Evolutionary conservation across 139 green algal species (phyloP).

Genomic region (Monoraphidium neglectum): DNA sequence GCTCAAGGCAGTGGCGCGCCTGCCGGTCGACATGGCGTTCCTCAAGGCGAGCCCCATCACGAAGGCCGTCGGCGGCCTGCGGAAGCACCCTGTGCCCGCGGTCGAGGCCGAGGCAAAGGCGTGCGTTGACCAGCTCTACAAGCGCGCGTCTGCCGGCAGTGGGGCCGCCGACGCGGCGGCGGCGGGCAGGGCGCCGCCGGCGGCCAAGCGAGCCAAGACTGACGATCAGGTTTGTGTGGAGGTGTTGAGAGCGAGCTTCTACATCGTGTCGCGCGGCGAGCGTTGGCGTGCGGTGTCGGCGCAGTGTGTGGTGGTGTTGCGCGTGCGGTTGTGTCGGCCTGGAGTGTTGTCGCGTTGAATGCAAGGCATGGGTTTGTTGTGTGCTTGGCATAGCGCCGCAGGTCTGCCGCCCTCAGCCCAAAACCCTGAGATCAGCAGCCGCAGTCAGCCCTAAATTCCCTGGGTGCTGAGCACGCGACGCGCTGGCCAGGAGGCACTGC

Average conservation of each 20-base stretch:
- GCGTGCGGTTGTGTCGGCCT: background rate
- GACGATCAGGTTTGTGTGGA: background rate
- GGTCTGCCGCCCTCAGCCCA: too few relatives aligned
- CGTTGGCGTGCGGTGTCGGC: background rate
- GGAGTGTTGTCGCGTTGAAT: too few relatives aligned
- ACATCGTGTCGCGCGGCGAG: background rate
- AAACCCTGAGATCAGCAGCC: too few relatives aligned
- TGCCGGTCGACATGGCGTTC: slow-evolving; percentile 20
- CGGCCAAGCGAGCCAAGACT: background rate
- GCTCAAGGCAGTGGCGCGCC: slow-evolving; percentile 1
- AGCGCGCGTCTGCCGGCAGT: background rate
- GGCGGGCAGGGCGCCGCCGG: background rate
- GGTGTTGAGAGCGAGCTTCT: too few relatives aligned
- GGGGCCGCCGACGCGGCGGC: background rate
- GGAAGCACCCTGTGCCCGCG: slow-evolving; percentile 15
- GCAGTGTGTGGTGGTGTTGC: background rate
- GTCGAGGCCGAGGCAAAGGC: background rate
- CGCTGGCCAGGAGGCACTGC: too few relatives aligned
- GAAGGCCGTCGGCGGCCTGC: slow-evolving; percentile 24
- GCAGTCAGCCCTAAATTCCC: too few relatives aligned
- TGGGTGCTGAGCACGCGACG: too few relatives aligned
- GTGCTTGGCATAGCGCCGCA: too few relatives aligned
- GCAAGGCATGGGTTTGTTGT: too few relatives aligned
- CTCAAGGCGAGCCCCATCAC: slow-evolving; percentile 4
- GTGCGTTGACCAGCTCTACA: slow-evolving; percentile 4